Evolutionary conservation across 2,329 filamentous ascomycete species (phyloP).

Genomic region (Talaromyces marneffei): DNA sequence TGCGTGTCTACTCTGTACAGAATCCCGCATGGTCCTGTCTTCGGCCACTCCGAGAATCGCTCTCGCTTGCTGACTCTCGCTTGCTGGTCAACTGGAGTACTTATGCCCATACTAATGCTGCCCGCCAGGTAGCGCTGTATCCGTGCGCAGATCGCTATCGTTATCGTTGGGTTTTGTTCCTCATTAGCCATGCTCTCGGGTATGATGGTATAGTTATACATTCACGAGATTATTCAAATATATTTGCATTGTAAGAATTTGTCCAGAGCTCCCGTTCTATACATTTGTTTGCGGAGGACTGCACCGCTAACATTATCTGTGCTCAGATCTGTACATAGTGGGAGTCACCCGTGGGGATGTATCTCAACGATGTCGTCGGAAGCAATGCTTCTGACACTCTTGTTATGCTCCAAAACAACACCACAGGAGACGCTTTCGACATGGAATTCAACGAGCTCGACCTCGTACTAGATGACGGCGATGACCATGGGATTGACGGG

Average conservation of each 20-base stretch:
- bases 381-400: not conserved
- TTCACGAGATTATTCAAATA: not conserved
- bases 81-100: not conserved
- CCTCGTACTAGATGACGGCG: constrained; percentile 9
- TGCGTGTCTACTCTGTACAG: not conserved
- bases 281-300: not conserved
- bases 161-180: not conserved
- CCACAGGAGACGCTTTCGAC: constrained; percentile 2
- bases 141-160: constrained; percentile 4
- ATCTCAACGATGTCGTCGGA: constrained; percentile 6
- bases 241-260: not conserved
- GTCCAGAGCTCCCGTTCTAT: not conserved
- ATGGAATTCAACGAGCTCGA: constrained; percentile 10
- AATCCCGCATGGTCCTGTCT: not conserved
- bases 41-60: not conserved
- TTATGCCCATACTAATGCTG: constrained; percentile 6
- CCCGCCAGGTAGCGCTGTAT: constrained; percentile 1
- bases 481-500: constrained; percentile 5
- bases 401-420: not conserved
- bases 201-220: not conserved
- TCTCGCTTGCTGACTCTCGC: not conserved
- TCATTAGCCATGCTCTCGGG: not conserved
- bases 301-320: not conserved
- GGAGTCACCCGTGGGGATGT: not conserved
- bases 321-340: not conserved